These are phyloP conservation scores for Anthoceros angustus DNA, from an alignment of 225 moss, liverwort and hornwort genomes.

Conservation along the genomic window DNA sequence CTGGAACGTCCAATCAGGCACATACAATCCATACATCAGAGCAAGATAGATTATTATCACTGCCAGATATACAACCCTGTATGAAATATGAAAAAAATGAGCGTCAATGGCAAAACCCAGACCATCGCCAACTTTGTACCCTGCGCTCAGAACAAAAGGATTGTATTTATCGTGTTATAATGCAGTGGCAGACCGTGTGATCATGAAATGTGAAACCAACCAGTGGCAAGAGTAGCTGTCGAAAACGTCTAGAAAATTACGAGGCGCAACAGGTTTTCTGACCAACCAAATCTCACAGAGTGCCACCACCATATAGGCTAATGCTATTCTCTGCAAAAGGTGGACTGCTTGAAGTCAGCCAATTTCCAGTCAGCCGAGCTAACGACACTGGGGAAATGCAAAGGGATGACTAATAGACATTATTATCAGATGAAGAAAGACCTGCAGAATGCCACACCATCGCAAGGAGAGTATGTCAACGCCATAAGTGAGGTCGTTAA, in stretches of 20 bases:
- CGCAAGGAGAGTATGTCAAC: conserved; percentile 24
- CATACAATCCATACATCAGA: conserved; percentile 42
- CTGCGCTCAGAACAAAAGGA: background rate
- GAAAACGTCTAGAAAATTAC: conserved; percentile 12
- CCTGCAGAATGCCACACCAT: conserved; percentile 43
- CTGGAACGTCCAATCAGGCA: conserved; percentile 53
- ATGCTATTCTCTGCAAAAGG: conserved; percentile 23
- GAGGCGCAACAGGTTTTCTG: conserved; percentile 9
- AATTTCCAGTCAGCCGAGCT: background rate
- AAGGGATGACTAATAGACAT: background rate
- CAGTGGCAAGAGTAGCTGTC: conserved; percentile 34
- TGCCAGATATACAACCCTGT: conserved; percentile 28
- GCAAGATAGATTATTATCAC: conserved; percentile 30
- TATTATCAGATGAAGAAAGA: background rate
- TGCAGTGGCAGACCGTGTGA: too few species aligned
- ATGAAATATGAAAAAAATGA: background rate
- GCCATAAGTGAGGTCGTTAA: conserved; percentile 22
- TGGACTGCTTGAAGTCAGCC: background rate
- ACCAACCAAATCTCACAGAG: conserved; percentile 35
- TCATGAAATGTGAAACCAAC: conserved; percentile 1
- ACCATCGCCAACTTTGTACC: background rate
- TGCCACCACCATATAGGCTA: conserved; percentile 25
- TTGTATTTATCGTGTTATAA: too few species aligned
- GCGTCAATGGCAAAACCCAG: background rate
- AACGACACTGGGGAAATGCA: background rate